phyloP scores from a whole-genome alignment of 768 basidiomycete species.

The Boletus subparvulus region DNA sequence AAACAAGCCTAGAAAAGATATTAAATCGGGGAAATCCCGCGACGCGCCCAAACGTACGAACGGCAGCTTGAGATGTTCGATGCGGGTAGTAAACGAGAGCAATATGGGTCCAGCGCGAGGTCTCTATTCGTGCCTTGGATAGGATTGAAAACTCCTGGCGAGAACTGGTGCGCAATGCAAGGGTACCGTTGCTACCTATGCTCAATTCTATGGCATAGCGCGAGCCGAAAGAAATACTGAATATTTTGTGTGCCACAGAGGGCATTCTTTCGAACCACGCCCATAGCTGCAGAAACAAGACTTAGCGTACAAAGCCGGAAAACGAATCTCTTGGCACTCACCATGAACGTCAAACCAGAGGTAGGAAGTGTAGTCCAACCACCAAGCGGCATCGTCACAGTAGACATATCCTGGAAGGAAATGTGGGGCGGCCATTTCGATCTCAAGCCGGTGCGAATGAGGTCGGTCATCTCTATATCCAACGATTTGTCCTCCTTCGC shows the following conservation, averaged over 20 bases:
- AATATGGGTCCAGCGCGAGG: constrained; percentile 72
- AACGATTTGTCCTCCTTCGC: constrained; percentile 50
- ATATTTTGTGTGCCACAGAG: constrained; percentile 33
- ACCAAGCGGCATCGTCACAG: constrained; percentile 49
- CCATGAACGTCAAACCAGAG: constrained; percentile 75
- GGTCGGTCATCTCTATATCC: constrained; percentile 64
- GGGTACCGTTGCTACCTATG: constrained; percentile 54
- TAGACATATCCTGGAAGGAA: constrained; percentile 58
- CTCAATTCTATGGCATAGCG: constrained; percentile 42
- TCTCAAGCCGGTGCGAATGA: constrained; percentile 69
- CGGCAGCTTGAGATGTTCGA: constrained; percentile 50
- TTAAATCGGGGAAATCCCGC: background rate
- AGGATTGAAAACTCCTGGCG: constrained; percentile 44
- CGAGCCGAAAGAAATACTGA: constrained; percentile 35
- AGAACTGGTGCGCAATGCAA: constrained; percentile 47
- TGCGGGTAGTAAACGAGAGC: constrained; percentile 65
- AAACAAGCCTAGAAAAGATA: constrained; percentile 55
- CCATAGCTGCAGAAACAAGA: constrained; percentile 40
- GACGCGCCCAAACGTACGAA: constrained; percentile 47
- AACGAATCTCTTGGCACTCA: constrained; percentile 19
- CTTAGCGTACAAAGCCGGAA: background rate
- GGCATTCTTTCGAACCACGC: constrained; percentile 47
- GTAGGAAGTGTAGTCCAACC: constrained; percentile 53
- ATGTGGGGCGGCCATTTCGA: constrained; percentile 80
- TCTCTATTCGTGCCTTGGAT: constrained; percentile 46